Conservation (phyloP, 768 basidiomycete genomes). For the Phylloporus scabripes region DNA sequence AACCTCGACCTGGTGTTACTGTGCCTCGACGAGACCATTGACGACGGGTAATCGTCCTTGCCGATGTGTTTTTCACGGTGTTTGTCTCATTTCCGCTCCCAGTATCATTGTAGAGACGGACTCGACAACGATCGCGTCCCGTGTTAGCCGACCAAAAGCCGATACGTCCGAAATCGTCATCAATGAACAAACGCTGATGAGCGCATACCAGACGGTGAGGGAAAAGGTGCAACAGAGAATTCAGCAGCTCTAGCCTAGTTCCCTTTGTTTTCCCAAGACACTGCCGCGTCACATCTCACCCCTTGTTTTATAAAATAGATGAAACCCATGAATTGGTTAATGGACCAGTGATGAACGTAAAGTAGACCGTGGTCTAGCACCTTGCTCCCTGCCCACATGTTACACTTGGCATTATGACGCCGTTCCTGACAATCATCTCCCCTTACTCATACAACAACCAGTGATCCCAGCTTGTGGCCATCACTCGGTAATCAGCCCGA, state of each 20-base stretch:
- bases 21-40: constrained; percentile 94
- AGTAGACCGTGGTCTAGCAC: not conserved
- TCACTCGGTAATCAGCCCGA: not conserved
- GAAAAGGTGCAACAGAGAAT: constrained; percentile 82
- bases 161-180: constrained; percentile 96
- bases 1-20: constrained; percentile 89
- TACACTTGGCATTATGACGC: constrained; percentile 11
- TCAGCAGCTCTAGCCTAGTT: constrained; percentile 53
- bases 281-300: too few species aligned
- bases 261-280: not conserved
- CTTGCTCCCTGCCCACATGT: not conserved
- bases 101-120: constrained; percentile 98
- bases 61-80: not conserved
- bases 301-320: not conserved
- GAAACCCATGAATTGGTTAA: not conserved
- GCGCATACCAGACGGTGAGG: constrained; percentile 85
- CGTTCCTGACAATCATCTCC: not conserved
- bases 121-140: constrained; percentile 87
- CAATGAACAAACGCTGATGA: constrained; percentile 96
- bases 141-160: constrained; percentile 87
- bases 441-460: constrained; percentile 15
- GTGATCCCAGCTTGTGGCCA: not conserved
- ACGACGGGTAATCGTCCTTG: constrained; percentile 76
- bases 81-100: constrained; percentile 12
- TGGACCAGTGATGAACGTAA: constrained; percentile 2